Evolutionary conservation across 148 eudicot species (phyloP).

Genomic region (Limonium bicolor): DNA sequence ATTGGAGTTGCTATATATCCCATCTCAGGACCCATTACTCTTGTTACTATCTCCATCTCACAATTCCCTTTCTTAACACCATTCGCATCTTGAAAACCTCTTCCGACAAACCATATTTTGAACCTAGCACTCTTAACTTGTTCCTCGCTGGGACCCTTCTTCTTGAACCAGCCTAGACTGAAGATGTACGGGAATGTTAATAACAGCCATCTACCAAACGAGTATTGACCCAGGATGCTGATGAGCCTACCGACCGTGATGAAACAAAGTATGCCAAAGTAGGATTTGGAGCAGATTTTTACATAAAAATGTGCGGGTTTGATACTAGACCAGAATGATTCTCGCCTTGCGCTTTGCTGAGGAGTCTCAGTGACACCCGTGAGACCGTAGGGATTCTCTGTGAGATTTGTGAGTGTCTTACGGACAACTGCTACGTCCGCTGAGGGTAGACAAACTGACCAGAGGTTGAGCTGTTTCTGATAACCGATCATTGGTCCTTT

Average conservation of each 20-base stretch:
- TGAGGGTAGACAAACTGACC: slow-evolving; percentile 81
- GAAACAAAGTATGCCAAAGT: slow-evolving; percentile 25
- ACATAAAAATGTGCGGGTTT: slow-evolving; percentile 90
- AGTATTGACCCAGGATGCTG: slow-evolving; percentile 34
- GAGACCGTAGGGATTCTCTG: slow-evolving; percentile 61
- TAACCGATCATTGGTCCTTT: slow-evolving; percentile 61
- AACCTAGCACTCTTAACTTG: slow-evolving; percentile 73
- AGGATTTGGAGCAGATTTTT: slow-evolving; percentile 52
- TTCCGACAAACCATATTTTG: slow-evolving; percentile 87
- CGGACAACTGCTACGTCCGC: slow-evolving; percentile 76
- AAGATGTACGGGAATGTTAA: slow-evolving; percentile 64
- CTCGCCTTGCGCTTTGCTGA: slow-evolving; percentile 34
- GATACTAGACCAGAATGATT: slow-evolving; percentile 56
- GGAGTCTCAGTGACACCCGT: slow-evolving; percentile 48
- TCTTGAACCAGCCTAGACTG: slow-evolving; percentile 65
- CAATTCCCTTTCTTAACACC: slow-evolving; percentile 24
- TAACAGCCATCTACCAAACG: slow-evolving; percentile 69
- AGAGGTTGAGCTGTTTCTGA: slow-evolving; percentile 54
- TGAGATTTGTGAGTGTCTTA: slow-evolving; percentile 43
- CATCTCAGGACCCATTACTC: slow-evolving; percentile 81
- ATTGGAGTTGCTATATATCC: slow-evolving; percentile 75
- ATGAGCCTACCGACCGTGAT: slow-evolving; percentile 43
- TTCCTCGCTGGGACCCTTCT: slow-evolving; percentile 70
- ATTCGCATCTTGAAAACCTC: slow-evolving; percentile 37
- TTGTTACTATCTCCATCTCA: slow-evolving; percentile 58